Percentiles rank a stretch among this genome's conserved stretches.
Conservation (phyloP, 2,329 filamentous ascomycete species). For the Cladosporium sp. region DNA sequence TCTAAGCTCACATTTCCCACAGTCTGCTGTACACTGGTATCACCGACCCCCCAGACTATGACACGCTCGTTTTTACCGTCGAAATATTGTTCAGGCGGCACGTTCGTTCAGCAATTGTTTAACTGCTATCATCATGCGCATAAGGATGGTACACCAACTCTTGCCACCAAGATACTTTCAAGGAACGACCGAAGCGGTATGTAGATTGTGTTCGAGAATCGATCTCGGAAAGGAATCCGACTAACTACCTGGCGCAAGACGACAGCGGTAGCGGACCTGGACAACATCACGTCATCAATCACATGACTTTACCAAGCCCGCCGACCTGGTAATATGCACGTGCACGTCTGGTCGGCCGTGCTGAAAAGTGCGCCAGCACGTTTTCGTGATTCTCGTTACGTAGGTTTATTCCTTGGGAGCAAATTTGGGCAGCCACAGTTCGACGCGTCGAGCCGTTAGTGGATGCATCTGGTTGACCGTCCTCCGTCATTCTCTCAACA, state of each 20-base stretch:
- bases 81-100: not conserved
- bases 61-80: not conserved
- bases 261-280: not conserved
- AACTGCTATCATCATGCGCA: not conserved
- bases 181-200: not conserved
- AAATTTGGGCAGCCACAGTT: not conserved
- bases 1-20: not conserved
- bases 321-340: not conserved
- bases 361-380: not conserved
- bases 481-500: conserved; percentile 3
- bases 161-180: not conserved
- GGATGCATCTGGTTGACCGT: not conserved
- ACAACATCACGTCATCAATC: not conserved
- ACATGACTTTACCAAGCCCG: not conserved
- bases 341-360: not conserved
- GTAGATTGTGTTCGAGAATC: not conserved
- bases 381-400: not conserved
- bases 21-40: not conserved
- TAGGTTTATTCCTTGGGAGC: not conserved
- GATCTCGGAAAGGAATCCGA: not conserved
- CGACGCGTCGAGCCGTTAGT: conserved; percentile 2
- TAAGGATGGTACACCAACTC: not conserved
- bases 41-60: not conserved
- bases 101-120: not conserved
- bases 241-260: not conserved